A percentile compares a stretch with the other conserved stretches of the same genome.
These are phyloP conservation scores for Rhizophora mangle DNA, from an alignment of 345 rosid species.

Conservation along the genomic window DNA sequence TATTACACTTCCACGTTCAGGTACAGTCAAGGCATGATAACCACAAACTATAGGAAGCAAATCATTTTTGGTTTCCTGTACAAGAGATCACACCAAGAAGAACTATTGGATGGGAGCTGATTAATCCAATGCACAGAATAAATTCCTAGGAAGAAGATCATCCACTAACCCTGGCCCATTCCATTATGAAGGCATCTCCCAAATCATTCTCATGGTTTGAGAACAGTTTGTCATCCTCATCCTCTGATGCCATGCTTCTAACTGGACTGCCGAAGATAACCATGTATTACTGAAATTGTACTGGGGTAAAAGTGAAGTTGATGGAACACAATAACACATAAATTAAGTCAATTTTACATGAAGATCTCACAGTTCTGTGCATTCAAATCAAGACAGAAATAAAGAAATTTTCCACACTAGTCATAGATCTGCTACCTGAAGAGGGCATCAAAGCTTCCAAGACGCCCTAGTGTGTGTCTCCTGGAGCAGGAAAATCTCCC, in stretches of 20 bases:
- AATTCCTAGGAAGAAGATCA: conserved; percentile 12
- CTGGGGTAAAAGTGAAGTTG: not conserved
- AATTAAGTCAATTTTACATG: not conserved
- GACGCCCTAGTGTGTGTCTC: conserved; percentile 46
- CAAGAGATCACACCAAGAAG: conserved; percentile 23
- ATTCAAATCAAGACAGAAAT: conserved; percentile 8
- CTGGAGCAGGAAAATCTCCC: conserved; percentile 36
- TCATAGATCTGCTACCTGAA: conserved; percentile 57
- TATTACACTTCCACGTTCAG: conserved; percentile 58
- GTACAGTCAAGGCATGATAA: conserved; percentile 71
- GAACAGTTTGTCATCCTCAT: conserved; percentile 61
- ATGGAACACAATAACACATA: not conserved
- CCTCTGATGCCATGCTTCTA: conserved; percentile 69
- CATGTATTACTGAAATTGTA: conserved; percentile 36
- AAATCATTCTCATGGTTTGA: conserved; percentile 50
- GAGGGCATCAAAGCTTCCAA: conserved; percentile 67
- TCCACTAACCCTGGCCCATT: conserved; percentile 88
- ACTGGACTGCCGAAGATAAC: conserved; percentile 88
- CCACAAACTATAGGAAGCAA: conserved; percentile 78
- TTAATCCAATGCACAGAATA: conserved; percentile 7
- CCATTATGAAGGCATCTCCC: conserved; percentile 68
- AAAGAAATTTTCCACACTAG: not conserved
- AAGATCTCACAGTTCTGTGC: not conserved
- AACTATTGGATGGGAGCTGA: conserved; percentile 15
- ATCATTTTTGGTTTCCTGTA: conserved; percentile 76